A percentile compares a stretch with the other conserved stretches of the same genome.
Conservation (phyloP, 768 basidiomycete genomes). For the Mycena capillaripes region DNA sequence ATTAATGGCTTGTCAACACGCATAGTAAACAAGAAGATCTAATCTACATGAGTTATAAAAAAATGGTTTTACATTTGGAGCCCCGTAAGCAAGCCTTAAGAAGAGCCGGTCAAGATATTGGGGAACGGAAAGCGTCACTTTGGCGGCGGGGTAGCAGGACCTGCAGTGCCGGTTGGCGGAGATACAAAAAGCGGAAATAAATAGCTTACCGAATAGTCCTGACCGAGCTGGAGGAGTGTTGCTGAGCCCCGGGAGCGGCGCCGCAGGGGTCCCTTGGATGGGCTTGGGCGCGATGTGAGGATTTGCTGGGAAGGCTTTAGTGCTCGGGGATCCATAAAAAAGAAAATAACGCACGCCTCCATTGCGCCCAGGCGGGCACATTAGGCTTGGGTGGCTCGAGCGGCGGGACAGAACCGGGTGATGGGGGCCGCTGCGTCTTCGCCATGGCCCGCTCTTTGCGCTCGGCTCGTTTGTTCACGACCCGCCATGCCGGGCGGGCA, state of each 20-base stretch:
- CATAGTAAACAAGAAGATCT: constrained; percentile 9
- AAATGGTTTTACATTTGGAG: constrained; percentile 16
- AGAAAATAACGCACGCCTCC: constrained; percentile 73
- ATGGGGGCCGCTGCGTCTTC: constrained; percentile 57
- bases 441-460: constrained; percentile 63
- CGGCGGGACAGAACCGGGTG: constrained; percentile 57
- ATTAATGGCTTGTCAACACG: constrained; percentile 11
- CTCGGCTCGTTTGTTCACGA: constrained; percentile 74
- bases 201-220: constrained; percentile 75
- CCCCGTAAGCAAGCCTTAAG: neutral
- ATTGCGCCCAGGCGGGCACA: constrained; percentile 87
- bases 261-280: constrained; percentile 47
- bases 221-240: constrained; percentile 65
- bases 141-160: constrained; percentile 62
- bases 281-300: constrained; percentile 69
- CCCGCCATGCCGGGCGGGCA: constrained; percentile 82
- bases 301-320: constrained; percentile 62
- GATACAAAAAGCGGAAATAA: neutral
- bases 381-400: constrained; percentile 64
- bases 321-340: constrained; percentile 2
- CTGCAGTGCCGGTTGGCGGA: constrained; percentile 39
- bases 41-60: constrained; percentile 28
- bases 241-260: constrained; percentile 50
- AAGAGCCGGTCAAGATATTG: neutral
- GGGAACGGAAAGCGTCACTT: constrained; percentile 44